Evolutionary conservation across 108 stramenopile genomes (phyloP).

Genomic region (Cyclotella sp.): DNA sequence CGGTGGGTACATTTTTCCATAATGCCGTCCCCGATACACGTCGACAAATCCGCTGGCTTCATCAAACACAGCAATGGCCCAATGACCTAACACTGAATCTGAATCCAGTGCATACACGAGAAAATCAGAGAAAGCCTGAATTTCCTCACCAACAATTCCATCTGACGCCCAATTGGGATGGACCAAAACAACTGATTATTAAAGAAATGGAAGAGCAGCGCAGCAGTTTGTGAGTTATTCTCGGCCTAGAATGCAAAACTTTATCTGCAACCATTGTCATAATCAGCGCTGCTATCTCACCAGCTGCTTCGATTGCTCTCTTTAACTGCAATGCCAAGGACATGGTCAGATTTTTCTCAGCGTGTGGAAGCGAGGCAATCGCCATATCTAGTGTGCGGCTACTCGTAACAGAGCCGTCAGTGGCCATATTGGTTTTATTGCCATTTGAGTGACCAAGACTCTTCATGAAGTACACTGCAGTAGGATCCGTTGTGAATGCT

Average conservation of each 20-base stretch:
- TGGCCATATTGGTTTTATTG: neutral
- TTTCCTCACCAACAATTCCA: conserved; percentile 53
- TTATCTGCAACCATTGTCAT: neutral
- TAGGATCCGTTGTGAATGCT: conserved; percentile 39
- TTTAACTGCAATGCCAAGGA: conserved; percentile 51
- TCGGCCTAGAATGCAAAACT: neutral
- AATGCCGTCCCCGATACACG: conserved; percentile 48
- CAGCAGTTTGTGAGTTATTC: neutral
- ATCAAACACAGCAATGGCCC: conserved; percentile 54
- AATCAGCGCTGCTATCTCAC: neutral
- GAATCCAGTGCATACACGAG: conserved; percentile 55
- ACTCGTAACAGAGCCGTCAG: conserved; percentile 10
- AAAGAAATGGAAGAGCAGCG: neutral
- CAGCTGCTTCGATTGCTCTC: conserved; percentile 50
- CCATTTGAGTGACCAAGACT: neutral
- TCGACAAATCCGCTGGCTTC: conserved; percentile 55
- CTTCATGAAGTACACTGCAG: conserved; percentile 9
- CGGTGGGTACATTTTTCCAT: conserved; percentile 52
- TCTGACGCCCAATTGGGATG: conserved; percentile 54
- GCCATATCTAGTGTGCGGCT: conserved; percentile 22
- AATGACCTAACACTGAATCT: conserved; percentile 43
- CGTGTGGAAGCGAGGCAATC: conserved; percentile 18
- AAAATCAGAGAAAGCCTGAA: conserved; percentile 57
- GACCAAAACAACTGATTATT: conserved; percentile 32
- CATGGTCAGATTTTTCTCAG: conserved; percentile 27